Evolutionary conservation across 345 rosid genomes (phyloP).

Genomic region (Eucalyptus curtisii): DNA sequence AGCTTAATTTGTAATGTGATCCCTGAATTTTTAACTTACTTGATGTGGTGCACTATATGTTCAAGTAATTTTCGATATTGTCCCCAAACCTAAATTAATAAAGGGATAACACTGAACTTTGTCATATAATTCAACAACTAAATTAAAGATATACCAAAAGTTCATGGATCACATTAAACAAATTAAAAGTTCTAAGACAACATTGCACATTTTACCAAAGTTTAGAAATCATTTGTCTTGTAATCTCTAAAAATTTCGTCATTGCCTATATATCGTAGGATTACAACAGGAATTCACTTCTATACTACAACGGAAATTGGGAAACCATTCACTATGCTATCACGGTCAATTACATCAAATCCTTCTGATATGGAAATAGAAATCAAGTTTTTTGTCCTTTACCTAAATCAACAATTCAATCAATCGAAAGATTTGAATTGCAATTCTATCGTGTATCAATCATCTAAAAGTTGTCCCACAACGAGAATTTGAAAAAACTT

Average conservation of each 20-base stretch:
- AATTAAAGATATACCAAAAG: no score
- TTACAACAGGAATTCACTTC: background rate
- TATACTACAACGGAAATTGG: background rate
- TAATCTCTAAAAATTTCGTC: background rate
- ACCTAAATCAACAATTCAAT: background rate
- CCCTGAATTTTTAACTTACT: no score
- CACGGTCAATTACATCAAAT: background rate
- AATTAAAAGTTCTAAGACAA: rapidly evolving
- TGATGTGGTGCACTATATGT: rapidly evolving
- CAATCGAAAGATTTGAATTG: background rate
- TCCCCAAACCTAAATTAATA: no score
- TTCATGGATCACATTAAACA: rapidly evolving
- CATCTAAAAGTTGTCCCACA: background rate
- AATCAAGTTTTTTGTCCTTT: background rate
- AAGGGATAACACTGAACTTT: no score
- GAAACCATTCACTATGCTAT: background rate
- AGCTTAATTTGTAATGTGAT: no score
- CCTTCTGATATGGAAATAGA: rapidly evolving
- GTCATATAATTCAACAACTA: no score
- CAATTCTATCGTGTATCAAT: background rate
- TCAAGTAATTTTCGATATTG: no score
- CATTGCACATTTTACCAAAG: no score
- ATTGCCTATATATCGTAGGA: background rate
- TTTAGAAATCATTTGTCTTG: background rate
- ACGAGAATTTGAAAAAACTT: background rate